A percentile compares a stretch with the other conserved stretches of the same genome.
Conservation (phyloP, 2,329 filamentous ascomycete species). For the Tolypocladium ovalisporum region DNA sequence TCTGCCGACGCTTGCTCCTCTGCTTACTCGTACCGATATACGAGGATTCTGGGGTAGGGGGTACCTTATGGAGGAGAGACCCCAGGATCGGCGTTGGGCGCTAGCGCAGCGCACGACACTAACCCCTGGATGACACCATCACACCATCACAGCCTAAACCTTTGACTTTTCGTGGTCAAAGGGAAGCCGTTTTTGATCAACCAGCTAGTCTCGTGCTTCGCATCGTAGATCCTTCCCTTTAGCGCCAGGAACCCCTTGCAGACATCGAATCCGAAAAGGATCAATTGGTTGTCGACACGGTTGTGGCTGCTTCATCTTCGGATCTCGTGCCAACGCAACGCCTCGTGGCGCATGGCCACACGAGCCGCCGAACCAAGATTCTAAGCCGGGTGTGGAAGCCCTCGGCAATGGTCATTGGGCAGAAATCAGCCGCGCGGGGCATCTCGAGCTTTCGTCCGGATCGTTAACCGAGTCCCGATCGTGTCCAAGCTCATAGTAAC, state of each 20-base stretch:
- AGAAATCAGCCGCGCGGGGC: not conserved
- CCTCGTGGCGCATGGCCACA: not conserved
- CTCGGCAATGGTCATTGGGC: not conserved
- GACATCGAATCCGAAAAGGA: not conserved
- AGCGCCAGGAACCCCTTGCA: not conserved
- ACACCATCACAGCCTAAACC: not conserved
- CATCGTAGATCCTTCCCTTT: not conserved
- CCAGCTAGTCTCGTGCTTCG: not conserved
- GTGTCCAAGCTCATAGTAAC: not conserved
- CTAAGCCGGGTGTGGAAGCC: not conserved
- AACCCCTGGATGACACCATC: slow-evolving; percentile 8
- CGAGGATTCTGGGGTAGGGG: not conserved
- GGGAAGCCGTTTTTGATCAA: not conserved
- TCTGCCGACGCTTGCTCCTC: not conserved
- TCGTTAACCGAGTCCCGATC: not conserved
- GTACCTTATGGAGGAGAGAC: no score
- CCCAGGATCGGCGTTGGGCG: slow-evolving; percentile 1
- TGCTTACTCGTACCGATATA: not conserved
- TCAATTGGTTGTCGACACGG: not conserved
- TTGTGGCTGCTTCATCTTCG: not conserved
- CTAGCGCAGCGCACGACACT: slow-evolving; percentile 4
- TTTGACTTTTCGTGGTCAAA: not conserved
- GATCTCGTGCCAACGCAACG: not conserved
- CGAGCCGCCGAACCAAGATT: not conserved
- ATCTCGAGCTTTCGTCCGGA: not conserved